Evolutionary conservation across 371 early-diverging fungal species (phyloP), one percentile per base, ranked within the genome.

Genomic region (Homolaphlyctis polyrhiza): DNA sequence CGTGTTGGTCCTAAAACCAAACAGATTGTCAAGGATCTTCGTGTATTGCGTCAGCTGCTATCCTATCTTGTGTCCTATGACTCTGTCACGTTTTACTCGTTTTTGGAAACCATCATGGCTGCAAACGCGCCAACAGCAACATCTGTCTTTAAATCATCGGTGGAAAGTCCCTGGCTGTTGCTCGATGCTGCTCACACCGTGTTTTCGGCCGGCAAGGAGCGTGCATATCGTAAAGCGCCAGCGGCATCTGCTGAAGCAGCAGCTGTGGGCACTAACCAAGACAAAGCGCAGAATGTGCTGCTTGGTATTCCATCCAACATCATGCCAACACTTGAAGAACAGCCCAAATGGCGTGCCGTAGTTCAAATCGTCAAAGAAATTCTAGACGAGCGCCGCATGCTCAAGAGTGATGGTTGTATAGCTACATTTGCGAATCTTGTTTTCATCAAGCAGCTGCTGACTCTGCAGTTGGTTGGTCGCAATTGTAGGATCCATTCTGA

Each of bases 311-410:
- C 92, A 0, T 79, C 82, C 0, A 73, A 79, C 25, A 79, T 89
- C 45, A 75, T 81, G 52, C 85, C 92, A 0, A 84, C 87, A 14
- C 68, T 95, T 30, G 97, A 97, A 67, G 93, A 91, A 51, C 87
- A 87, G 29, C 97, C 97, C 1, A 97, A 97, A 71, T 96, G 96
- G 92, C 68, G 70, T n/a, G 76, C 88, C 1, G 61, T 97, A 25
- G 72, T 70, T 0, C 80, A 83, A 11, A 78, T 93, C 0, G 67
- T 97, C 54, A 68, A 83, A 25, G 95, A 95, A 61, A 89, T 97
- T 14, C 86, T 89, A 60, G 50, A 29, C 45, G 76, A 81, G 33
- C 29, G 74, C 28, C 34, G 35, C 33, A 34, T 29, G 43, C 32
- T 6, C 18, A 55, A 28, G 16, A 5, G 50, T n/a, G n/a, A n/a